Percentiles rank a stretch among this genome's conserved stretches.
These are phyloP conservation scores for Citrus medica DNA, from an alignment of 345 rosid species.

Conservation along the genomic window DNA sequence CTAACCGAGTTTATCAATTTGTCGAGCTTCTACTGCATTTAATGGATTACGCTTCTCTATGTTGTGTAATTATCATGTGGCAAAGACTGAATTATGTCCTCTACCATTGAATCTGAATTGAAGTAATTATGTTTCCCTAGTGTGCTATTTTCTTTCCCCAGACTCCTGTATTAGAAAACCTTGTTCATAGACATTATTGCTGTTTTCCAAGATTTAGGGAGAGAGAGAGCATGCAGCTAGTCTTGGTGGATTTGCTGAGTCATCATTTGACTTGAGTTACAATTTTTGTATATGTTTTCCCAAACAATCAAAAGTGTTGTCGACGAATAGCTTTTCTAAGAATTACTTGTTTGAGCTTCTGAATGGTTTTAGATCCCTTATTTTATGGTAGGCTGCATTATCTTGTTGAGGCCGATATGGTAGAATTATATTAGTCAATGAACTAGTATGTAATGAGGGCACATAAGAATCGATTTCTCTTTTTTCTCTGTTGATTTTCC, in stretches of 20 bases:
- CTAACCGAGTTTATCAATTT: too few species aligned
- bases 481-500: not conserved
- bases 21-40: not conserved
- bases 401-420: not conserved
- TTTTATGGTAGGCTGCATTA: not conserved
- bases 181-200: not conserved
- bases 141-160: not conserved
- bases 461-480: not conserved
- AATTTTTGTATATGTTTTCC: not conserved
- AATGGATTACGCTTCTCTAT: not conserved
- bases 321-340: not conserved
- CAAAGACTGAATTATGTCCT: not conserved
- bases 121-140: not conserved
- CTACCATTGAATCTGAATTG: not conserved
- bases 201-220: not conserved
- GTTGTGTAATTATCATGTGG: not conserved
- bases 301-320: not conserved
- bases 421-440: not conserved
- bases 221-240: not conserved
- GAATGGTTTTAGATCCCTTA: not conserved
- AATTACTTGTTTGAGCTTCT: not conserved
- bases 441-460: not conserved
- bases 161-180: not conserved
- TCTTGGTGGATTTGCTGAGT: not conserved
- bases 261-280: not conserved